phyloP scores from a whole-genome alignment of 2,329 filamentous ascomycete genomes.

The Verticillium tricorpus region DNA sequence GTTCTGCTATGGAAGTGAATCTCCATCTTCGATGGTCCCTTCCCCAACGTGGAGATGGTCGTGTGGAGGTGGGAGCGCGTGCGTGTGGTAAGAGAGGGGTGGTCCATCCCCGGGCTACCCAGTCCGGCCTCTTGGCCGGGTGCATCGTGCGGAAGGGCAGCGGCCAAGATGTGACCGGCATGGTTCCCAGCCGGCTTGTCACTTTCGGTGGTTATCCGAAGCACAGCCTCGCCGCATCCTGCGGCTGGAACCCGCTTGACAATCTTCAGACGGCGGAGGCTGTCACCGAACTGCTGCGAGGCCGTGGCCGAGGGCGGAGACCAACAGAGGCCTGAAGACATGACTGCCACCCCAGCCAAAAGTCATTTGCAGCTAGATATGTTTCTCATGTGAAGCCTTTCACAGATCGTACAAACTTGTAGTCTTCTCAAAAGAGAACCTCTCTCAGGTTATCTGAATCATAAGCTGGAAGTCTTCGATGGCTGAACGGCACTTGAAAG shows the following conservation, averaged over 20 bases:
- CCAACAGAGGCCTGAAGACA: too few species aligned
- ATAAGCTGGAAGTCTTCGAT: too few species aligned
- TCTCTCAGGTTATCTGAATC: too few species aligned
- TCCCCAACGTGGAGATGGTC: not conserved
- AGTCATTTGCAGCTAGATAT: too few species aligned
- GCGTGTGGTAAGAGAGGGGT: not conserved
- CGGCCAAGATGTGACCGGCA: not conserved
- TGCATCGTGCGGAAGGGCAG: not conserved
- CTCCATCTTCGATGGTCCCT: not conserved
- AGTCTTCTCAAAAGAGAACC: too few species aligned
- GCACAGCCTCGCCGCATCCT: not conserved
- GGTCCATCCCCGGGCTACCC: not conserved
- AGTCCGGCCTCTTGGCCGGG: not conserved
- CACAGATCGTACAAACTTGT: too few species aligned
- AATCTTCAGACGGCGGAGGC: not conserved
- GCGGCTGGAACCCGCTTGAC: not conserved
- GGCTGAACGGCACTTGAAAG: too few species aligned
- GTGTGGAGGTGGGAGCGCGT: too few species aligned
- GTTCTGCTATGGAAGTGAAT: not conserved
- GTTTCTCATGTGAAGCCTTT: too few species aligned
- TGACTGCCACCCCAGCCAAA: too few species aligned
- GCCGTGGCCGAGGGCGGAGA: too few species aligned
- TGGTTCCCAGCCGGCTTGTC: not conserved
- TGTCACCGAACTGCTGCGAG: too few species aligned
- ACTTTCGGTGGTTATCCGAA: not conserved